Conservation (phyloP, 2,329 filamentous ascomycete genomes). For the Aspergillus sp. region DNA sequence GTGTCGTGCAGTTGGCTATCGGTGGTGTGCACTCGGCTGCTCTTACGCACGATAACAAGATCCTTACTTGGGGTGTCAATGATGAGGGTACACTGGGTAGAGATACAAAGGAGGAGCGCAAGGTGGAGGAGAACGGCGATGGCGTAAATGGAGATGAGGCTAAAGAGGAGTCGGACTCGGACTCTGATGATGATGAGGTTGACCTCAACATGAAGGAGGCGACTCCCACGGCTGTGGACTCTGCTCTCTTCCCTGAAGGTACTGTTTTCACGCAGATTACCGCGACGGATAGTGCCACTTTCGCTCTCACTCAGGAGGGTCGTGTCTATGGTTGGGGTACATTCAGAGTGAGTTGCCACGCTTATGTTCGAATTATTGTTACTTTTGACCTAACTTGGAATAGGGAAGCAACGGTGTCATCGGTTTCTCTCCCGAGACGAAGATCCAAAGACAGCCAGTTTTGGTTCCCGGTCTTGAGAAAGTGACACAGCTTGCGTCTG, state of each 20-base stretch:
- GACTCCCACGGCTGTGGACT: constrained; percentile 63
- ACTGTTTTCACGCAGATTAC: constrained; percentile 68
- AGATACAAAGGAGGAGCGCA: constrained; percentile 57
- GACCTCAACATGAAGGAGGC: constrained; percentile 70
- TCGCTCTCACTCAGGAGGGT: constrained; percentile 74
- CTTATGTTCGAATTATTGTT: neutral
- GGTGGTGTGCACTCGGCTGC: constrained; percentile 76
- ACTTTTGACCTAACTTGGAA: neutral
- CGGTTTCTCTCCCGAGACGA: constrained; percentile 51
- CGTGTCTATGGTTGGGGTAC: constrained; percentile 82
- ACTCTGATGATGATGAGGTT: constrained; percentile 57
- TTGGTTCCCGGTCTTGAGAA: constrained; percentile 61
- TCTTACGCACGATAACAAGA: constrained; percentile 74
- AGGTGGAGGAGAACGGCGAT: constrained; percentile 59
- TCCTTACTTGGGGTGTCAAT: constrained; percentile 87
- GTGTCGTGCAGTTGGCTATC: constrained; percentile 60
- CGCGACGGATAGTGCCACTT: constrained; percentile 73
- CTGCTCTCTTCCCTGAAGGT: constrained; percentile 57
- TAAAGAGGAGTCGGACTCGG: constrained; percentile 40
- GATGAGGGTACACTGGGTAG: constrained; percentile 77
- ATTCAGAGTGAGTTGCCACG: constrained; percentile 62
- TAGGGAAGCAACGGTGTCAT: constrained; percentile 59
- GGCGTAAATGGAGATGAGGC: constrained; percentile 17
- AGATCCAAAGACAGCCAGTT: constrained; percentile 44
- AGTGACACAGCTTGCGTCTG: constrained; percentile 64